phyloP scores from a whole-genome alignment of 2,329 filamentous ascomycete species.

The Cylindrodendrum hubeiense region DNA sequence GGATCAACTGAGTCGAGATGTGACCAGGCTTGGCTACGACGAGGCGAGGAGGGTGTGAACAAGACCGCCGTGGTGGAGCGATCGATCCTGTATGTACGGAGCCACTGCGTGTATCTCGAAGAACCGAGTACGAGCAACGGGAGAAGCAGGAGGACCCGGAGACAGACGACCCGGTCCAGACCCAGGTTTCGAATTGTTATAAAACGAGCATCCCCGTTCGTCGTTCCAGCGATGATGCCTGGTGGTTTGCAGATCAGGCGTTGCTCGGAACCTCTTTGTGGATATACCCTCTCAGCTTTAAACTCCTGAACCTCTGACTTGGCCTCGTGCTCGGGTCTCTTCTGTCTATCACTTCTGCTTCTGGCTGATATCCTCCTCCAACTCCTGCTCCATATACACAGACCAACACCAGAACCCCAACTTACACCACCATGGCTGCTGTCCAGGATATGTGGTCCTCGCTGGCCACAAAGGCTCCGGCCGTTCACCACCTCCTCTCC shows the following conservation, averaged over 20 bases:
- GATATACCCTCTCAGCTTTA: neutral
- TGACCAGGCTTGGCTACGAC: conserved; percentile 3
- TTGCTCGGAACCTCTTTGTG: conserved; percentile 3
- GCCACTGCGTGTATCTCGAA: neutral
- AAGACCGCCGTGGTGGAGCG: conserved; percentile 11
- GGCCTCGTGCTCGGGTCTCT: neutral
- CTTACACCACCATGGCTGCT: conserved; percentile 10
- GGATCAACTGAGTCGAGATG: conserved; percentile 4
- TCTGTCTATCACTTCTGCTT: neutral
- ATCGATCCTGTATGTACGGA: conserved; percentile 7
- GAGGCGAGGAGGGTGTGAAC: conserved; percentile 1
- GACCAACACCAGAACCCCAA: neutral
- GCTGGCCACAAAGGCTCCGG: conserved; percentile 9
- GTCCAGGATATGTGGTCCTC: conserved; percentile 11
- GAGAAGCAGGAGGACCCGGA: neutral
- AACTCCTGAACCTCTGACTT: neutral
- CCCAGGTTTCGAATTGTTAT: conserved; percentile 1
- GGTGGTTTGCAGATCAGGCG: conserved; percentile 8
- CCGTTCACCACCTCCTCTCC: conserved; percentile 16
- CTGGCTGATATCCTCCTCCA: neutral
- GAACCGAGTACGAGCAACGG: conserved; percentile 17
- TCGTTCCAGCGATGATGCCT: conserved; percentile 15
- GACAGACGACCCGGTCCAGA: neutral
- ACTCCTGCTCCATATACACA: neutral
- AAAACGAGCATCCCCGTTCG: conserved; percentile 22